phyloP scores from a whole-genome alignment of 2,329 filamentous ascomycete species.

The Arachnopeziza araneosa region DNA sequence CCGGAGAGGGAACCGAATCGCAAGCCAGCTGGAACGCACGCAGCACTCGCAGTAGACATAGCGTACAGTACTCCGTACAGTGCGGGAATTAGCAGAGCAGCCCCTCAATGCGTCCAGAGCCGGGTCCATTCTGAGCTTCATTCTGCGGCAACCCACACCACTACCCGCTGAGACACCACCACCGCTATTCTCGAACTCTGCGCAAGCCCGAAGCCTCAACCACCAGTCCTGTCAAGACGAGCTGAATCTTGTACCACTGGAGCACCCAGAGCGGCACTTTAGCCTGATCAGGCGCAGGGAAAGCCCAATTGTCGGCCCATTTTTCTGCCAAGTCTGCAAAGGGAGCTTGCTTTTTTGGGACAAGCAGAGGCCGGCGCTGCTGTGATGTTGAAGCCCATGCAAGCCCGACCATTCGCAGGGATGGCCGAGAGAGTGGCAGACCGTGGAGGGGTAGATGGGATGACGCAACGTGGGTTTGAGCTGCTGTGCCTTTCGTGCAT shows the following conservation, averaged over 20 bases:
- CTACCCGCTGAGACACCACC: neutral
- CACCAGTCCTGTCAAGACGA: neutral
- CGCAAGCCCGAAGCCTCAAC: neutral
- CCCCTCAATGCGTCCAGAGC: neutral
- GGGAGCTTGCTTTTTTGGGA: neutral
- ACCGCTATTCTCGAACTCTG: neutral
- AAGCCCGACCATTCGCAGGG: neutral
- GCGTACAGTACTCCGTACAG: neutral
- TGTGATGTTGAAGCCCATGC: neutral
- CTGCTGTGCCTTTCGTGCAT: neutral
- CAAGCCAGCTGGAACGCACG: slow-evolving; percentile 1
- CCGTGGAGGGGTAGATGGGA: neutral
- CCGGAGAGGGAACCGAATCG: neutral
- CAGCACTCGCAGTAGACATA: neutral
- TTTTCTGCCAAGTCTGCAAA: neutral
- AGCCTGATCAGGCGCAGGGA: neutral
- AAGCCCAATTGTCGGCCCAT: neutral
- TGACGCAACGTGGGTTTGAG: neutral
- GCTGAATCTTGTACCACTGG: neutral
- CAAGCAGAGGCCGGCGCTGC: neutral
- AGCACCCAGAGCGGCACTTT: neutral
- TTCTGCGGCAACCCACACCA: neutral
- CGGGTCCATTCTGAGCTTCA: neutral
- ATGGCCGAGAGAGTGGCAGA: neutral
- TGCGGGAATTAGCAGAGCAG: neutral